Conservation (phyloP, 2,329 filamentous ascomycete species). For the Colletotrichum incanum region DNA sequence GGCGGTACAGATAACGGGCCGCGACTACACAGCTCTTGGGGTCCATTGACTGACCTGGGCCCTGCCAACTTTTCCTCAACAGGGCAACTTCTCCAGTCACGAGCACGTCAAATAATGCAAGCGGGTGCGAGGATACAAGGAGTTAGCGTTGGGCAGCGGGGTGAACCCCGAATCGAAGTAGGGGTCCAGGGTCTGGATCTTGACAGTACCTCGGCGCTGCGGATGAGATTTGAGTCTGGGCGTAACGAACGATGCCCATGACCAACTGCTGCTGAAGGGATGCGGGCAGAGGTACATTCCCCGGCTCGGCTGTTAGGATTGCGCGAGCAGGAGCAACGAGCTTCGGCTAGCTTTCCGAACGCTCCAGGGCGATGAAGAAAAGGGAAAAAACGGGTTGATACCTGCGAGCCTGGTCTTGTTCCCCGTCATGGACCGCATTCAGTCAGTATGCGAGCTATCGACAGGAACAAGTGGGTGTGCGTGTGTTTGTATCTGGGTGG, state of each 20-base stretch:
- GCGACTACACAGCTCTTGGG: neutral
- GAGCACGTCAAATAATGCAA: neutral
- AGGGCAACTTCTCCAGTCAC: neutral
- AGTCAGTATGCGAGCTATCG: neutral
- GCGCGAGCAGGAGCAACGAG: neutral
- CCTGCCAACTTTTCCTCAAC: neutral
- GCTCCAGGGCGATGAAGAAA: neutral
- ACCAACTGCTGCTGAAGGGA: neutral
- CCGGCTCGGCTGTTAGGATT: neutral
- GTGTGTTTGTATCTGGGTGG: neutral
- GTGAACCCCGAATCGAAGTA: neutral
- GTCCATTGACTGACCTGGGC: neutral
- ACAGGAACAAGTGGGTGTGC: neutral
- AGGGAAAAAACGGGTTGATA: neutral
- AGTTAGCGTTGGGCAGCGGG: neutral
- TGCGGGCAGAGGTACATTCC: neutral
- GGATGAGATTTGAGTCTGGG: neutral
- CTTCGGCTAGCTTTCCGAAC: conserved; percentile 28
- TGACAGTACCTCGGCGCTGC: neutral
- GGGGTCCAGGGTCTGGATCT: neutral
- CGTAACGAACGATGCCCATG: neutral
- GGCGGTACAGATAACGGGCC: neutral
- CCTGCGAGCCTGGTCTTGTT: neutral
- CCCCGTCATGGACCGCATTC: neutral
- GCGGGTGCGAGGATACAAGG: neutral